Evolutionary conservation across 768 basidiomycete species (phyloP), one percentile per base, ranked within the genome.

Genomic region (Lepiota venenata): DNA sequence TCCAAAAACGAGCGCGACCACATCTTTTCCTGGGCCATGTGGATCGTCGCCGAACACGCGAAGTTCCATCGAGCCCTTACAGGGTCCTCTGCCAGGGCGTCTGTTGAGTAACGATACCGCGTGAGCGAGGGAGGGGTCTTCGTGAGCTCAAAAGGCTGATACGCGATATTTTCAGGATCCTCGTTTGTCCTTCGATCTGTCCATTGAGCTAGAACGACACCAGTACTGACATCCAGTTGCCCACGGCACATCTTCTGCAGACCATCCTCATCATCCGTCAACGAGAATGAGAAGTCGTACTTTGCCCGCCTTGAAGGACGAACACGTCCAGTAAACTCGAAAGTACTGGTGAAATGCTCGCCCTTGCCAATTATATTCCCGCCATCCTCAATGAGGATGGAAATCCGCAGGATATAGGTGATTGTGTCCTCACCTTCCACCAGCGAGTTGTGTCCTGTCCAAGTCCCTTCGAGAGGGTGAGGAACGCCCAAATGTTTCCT

Each of bases 1-100:
- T 69, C 62, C 12, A 71, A 65, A 53, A 68, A 70, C 43, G 56
- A 49, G 6, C 70, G 62, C 9, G 67, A 67, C 69, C 69, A 71
- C 29, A 70, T 40, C 40, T 57, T 54, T 49, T 65, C 64, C 22
- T 68, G 69, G 2, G 64, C 68, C 50, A 60, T 60, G 58, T 69
- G 68, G 9, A 64, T 62, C 14, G 63, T 60, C 0, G 69, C 65
- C 0, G 59, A 60, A 47, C 67, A 66, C 2, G 64, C 67, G 55
- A 70, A 71, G 4, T 62, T 47, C 70, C 70, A 71, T 18, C 69
- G 62, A 6, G 69, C 64, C 14, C 67, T 58, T 2, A 61, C 63
- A 1, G 66, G 64, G 48, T 68, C 65, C 54, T 69, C 68, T 6
- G 51, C 46, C 41, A 69, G 64, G 36, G 61, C 61, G 9, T 62